Evolutionary conservation across 495 filamentous ascomycete species (phyloP).

Genomic region (Neurospora terricola): DNA sequence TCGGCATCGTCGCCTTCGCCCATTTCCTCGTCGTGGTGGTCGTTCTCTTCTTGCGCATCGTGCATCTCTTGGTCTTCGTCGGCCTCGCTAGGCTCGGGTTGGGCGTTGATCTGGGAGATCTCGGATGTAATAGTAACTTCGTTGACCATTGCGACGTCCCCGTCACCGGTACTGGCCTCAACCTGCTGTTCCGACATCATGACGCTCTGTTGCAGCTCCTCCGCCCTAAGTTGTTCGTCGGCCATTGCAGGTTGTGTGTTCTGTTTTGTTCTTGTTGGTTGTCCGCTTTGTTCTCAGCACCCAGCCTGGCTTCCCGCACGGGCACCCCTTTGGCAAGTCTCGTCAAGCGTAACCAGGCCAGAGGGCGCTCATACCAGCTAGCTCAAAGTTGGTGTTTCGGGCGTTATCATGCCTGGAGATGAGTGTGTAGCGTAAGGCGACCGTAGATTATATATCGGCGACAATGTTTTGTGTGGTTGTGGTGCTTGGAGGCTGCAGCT

Average conservation of each 20-base stretch:
- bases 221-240: constrained; percentile 39
- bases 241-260: constrained; percentile 25
- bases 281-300: not conserved
- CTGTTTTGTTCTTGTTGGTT: constrained; percentile 2
- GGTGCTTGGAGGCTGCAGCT: not conserved
- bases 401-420: constrained; percentile 15
- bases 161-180: constrained; percentile 16
- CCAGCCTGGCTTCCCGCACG: not conserved
- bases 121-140: constrained; percentile 24
- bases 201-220: constrained; percentile 40
- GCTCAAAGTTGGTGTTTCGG: not conserved
- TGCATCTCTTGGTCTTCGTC: constrained; percentile 44
- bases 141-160: constrained; percentile 26
- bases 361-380: constrained; percentile 13
- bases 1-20: constrained; percentile 21
- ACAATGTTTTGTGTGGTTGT: not conserved
- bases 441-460: not conserved
- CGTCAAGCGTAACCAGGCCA: constrained; percentile 11
- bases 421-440: not conserved
- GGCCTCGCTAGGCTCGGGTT: constrained; percentile 36
- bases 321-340: constrained; percentile 5
- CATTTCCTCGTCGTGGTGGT: constrained; percentile 25
- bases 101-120: constrained; percentile 32
- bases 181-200: constrained; percentile 31
- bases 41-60: constrained; percentile 33